Percentiles rank a stretch among this genome's conserved stretches.
phyloP scores from a whole-genome alignment of 495 filamentous ascomycete genomes.

The Neurospora sp. region DNA sequence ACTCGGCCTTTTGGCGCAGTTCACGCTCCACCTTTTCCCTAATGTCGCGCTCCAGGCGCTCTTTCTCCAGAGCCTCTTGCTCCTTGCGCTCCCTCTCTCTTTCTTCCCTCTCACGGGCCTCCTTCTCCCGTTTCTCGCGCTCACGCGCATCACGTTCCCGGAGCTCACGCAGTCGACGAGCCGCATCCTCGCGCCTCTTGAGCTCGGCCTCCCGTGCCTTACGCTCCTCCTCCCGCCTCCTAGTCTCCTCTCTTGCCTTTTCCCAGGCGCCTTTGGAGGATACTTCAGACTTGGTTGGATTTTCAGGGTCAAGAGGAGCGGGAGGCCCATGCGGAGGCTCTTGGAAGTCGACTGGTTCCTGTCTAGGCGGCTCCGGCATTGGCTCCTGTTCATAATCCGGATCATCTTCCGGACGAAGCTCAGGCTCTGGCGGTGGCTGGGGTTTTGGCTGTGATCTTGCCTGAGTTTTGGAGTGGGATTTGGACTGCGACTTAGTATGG shows the following conservation, averaged over 20 bases:
- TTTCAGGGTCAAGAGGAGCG: slow-evolving; percentile 18
- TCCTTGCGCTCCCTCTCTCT: slow-evolving; percentile 29
- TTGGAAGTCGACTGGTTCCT: not conserved
- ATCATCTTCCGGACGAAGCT: slow-evolving; percentile 17
- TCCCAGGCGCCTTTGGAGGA: slow-evolving; percentile 51
- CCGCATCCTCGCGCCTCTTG: slow-evolving; percentile 40
- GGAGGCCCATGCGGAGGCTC: slow-evolving; percentile 33
- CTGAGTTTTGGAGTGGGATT: not conserved
- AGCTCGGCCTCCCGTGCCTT: slow-evolving; percentile 42
- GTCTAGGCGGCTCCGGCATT: not conserved
- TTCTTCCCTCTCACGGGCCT: slow-evolving; percentile 28
- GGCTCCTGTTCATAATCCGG: slow-evolving; percentile 17
- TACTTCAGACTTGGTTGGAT: slow-evolving; percentile 9
- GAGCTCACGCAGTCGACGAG: slow-evolving; percentile 40
- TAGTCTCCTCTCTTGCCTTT: slow-evolving; percentile 60
- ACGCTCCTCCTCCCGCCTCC: slow-evolving; percentile 49
- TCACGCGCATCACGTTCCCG: slow-evolving; percentile 56
- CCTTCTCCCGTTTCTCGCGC: slow-evolving; percentile 41
- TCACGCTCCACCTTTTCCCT: slow-evolving; percentile 33
- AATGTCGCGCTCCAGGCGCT: slow-evolving; percentile 37
- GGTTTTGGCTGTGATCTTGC: slow-evolving; percentile 4
- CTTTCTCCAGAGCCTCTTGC: slow-evolving; percentile 30
- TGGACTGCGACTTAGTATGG: not conserved
- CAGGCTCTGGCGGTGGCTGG: slow-evolving; percentile 2
- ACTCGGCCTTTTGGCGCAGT: slow-evolving; percentile 22